Conservation (phyloP, 2,329 filamentous ascomycete genomes). For the Xylariaceae sp. region DNA sequence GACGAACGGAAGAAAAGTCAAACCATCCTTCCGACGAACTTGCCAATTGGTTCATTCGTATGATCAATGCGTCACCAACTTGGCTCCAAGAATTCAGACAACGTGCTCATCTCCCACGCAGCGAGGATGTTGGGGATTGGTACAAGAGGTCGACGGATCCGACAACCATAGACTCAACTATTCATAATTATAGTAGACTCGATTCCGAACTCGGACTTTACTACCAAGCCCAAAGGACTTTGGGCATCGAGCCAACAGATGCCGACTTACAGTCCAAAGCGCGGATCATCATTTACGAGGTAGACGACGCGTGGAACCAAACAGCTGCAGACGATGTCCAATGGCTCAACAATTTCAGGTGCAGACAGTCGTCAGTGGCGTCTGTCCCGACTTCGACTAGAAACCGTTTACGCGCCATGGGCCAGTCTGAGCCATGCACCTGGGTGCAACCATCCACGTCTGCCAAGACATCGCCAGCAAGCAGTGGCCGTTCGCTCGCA, state of each 20-base stretch:
- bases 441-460: not conserved
- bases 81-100: constrained; percentile 56
- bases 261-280: constrained; percentile 53
- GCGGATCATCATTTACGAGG: constrained; percentile 59
- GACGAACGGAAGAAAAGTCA: constrained; percentile 51
- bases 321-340: constrained; percentile 54
- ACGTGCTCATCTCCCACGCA: constrained; percentile 54
- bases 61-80: constrained; percentile 44
- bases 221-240: constrained; percentile 40
- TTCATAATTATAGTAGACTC: constrained; percentile 55
- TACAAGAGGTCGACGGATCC: constrained; percentile 49
- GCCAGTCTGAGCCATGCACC: constrained; percentile 1
- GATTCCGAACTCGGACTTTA: constrained; percentile 55
- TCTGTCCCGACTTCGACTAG: constrained; percentile 20
- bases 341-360: constrained; percentile 52
- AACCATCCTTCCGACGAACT: constrained; percentile 46
- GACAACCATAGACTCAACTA: constrained; percentile 54
- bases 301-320: constrained; percentile 61
- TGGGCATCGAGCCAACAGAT: constrained; percentile 48
- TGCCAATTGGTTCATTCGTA: constrained; percentile 53
- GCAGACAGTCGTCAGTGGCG: constrained; percentile 36
- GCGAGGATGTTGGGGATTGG: constrained; percentile 49
- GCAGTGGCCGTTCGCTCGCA: constrained; percentile 4
- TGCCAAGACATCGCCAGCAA: constrained; percentile 1
- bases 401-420: constrained; percentile 2